Evolutionary conservation across 2,329 filamentous ascomycete genomes (phyloP).

Genomic region (Xylariaceae sp.): DNA sequence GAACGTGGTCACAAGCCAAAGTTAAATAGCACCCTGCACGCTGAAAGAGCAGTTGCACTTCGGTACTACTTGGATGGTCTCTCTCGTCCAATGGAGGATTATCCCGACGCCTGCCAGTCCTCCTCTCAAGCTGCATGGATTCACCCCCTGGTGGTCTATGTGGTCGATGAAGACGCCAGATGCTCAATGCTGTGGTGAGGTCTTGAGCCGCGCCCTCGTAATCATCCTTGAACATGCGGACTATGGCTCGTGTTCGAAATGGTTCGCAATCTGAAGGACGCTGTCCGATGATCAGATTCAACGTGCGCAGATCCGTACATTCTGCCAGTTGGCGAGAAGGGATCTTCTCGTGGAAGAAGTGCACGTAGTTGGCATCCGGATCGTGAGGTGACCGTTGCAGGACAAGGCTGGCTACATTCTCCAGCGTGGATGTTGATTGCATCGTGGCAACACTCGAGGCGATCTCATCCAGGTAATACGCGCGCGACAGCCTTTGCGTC

Average conservation of each 20-base stretch:
- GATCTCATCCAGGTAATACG: conserved; percentile 78
- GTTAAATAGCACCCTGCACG: conserved; percentile 67
- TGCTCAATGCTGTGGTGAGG: conserved; percentile 59
- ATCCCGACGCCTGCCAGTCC: conserved; percentile 27
- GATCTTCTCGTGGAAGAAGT: conserved; percentile 90
- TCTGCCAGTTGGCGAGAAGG: conserved; percentile 68
- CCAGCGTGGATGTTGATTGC: conserved; percentile 71
- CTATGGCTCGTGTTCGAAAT: conserved; percentile 66
- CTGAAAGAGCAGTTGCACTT: conserved; percentile 71
- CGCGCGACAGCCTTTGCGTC: conserved; percentile 68
- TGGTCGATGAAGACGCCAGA: conserved; percentile 47
- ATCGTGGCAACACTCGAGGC: conserved; percentile 77
- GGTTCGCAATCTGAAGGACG: conserved; percentile 60
- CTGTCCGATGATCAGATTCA: conserved; percentile 63
- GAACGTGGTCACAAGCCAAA: conserved; percentile 62
- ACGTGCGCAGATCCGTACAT: conserved; percentile 59
- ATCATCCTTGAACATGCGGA: conserved; percentile 71
- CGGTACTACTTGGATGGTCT: conserved; percentile 68
- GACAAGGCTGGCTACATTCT: conserved; percentile 70
- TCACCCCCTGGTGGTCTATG: conserved; percentile 41
- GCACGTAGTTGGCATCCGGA: conserved; percentile 76
- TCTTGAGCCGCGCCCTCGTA: conserved; percentile 64
- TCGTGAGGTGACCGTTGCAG: conserved; percentile 64
- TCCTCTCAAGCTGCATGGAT: conserved; percentile 44
- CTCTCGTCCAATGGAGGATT: conserved; percentile 28